phyloP scores from a whole-genome alignment of 164 flowering plant genomes.

The Magnolia changhungtana region DNA sequence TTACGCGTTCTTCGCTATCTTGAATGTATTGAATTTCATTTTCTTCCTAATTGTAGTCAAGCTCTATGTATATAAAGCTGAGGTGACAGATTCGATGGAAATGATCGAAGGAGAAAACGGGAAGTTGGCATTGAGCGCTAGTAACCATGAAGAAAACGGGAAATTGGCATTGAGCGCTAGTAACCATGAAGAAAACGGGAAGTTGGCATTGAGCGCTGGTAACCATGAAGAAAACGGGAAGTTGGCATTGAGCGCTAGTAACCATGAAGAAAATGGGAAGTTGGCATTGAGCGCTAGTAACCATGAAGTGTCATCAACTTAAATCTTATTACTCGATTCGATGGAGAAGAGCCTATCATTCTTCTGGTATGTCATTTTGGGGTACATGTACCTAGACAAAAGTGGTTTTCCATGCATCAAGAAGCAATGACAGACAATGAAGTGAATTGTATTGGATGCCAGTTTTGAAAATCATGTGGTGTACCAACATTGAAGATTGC shows the following conservation, averaged over 20 bases:
- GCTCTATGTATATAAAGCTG: constrained; percentile 52
- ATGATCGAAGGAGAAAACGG: background rate
- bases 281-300: background rate
- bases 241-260: background rate
- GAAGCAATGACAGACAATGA: too few species aligned
- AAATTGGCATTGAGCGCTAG: background rate
- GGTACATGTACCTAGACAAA: too few species aligned
- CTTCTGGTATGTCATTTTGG: background rate
- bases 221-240: background rate
- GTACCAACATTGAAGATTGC: too few species aligned
- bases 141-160: background rate
- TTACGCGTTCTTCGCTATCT: constrained; percentile 41
- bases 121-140: background rate
- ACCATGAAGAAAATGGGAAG: background rate
- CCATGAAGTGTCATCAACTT: background rate
- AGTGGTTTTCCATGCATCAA: too few species aligned
- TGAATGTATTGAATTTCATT: constrained; percentile 46
- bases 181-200: background rate
- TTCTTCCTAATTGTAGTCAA: constrained; percentile 42
- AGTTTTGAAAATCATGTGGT: too few species aligned
- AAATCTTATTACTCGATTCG: too few species aligned
- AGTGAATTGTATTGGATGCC: too few species aligned
- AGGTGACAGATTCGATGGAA: constrained; percentile 26
- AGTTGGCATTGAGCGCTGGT: background rate
- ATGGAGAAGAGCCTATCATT: background rate